Conservation (phyloP, 768 basidiomycete species). For the Phylloporus sp. region DNA sequence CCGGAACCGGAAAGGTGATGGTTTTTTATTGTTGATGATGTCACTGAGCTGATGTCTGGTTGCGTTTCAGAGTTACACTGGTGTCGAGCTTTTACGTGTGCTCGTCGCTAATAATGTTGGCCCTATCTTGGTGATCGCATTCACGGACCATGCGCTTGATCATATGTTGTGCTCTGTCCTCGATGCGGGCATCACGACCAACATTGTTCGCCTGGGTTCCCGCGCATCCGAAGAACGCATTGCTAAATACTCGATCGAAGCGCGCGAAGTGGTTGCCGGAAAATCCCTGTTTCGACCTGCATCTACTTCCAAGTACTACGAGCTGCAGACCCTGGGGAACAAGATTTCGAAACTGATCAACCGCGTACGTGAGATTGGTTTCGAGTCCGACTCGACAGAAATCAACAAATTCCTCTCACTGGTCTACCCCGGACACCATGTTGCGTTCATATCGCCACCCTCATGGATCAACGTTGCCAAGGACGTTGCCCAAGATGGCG, state of each 20-base stretch:
- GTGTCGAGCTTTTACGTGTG: conserved; percentile 64
- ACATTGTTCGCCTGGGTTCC: conserved; percentile 68
- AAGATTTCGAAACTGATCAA: conserved; percentile 48
- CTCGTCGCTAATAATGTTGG: conserved; percentile 49
- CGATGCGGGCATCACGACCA: conserved; percentile 58
- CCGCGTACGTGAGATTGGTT: conserved; percentile 32
- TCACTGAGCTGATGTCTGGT: not conserved
- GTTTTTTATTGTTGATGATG: not conserved
- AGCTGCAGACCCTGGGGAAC: conserved; percentile 43
- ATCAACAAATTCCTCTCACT: conserved; percentile 41
- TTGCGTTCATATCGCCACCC: conserved; percentile 42
- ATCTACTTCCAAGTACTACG: conserved; percentile 31
- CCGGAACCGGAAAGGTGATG: conserved; percentile 71
- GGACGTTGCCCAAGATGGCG: conserved; percentile 11
- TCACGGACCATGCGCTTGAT: conserved; percentile 79
- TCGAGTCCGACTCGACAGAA: conserved; percentile 34
- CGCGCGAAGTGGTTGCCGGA: conserved; percentile 45
- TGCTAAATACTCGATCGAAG: conserved; percentile 57
- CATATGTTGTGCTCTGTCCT: conserved; percentile 65
- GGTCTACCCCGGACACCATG: conserved; percentile 47
- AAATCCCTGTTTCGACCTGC: conserved; percentile 39
- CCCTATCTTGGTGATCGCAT: conserved; percentile 58
- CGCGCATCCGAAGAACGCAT: conserved; percentile 58
- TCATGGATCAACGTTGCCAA: conserved; percentile 40
- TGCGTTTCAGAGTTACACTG: conserved; percentile 53